Evolutionary conservation across 768 basidiomycete genomes (phyloP).

Genomic region (Phallus indusiatus): DNA sequence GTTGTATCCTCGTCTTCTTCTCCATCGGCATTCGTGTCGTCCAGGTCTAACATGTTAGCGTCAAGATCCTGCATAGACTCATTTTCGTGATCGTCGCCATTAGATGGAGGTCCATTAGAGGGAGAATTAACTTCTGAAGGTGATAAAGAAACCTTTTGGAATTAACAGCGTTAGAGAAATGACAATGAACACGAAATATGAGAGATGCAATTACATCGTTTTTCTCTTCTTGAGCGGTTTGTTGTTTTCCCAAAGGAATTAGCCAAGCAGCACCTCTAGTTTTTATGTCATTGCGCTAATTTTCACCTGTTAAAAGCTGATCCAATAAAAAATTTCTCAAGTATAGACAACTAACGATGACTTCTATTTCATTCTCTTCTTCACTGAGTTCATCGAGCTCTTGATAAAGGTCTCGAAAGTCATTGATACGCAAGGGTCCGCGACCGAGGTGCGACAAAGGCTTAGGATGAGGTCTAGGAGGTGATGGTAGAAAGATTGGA

Average conservation of each 20-base stretch:
- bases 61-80: constrained; percentile 42
- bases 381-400: constrained; percentile 82
- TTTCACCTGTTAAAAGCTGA: not conserved
- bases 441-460: constrained; percentile 45
- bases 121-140: not conserved
- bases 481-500: constrained; percentile 56
- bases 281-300: constrained; percentile 46
- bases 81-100: constrained; percentile 18
- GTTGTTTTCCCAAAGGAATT: constrained; percentile 62
- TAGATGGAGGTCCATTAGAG: constrained; percentile 22
- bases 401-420: constrained; percentile 55
- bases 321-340: not conserved
- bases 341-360: constrained; percentile 38
- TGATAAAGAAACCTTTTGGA: not conserved
- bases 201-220: constrained; percentile 53
- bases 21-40: constrained; percentile 33
- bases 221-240: constrained; percentile 76
- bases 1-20: constrained; percentile 30
- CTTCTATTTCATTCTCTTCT: constrained; percentile 76
- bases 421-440: constrained; percentile 48
- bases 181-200: not conserved
- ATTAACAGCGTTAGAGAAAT: not conserved
- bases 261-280: constrained; percentile 60
- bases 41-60: constrained; percentile 51
- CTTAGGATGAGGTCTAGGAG: constrained; percentile 54